These are phyloP conservation scores for Quercus lobata DNA, from an alignment of 331 rosid species.

Conservation along the genomic window DNA sequence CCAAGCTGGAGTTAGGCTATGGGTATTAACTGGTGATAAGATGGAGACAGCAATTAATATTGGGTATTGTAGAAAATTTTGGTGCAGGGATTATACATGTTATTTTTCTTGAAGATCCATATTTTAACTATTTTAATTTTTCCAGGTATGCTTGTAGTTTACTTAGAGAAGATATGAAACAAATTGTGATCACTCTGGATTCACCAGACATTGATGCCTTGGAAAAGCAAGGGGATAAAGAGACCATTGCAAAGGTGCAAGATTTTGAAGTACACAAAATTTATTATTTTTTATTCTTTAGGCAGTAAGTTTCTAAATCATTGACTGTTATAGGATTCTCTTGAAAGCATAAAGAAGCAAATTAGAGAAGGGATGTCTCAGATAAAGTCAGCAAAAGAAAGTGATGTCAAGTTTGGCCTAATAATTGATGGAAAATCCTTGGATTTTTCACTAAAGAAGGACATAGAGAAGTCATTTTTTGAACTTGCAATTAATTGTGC, in stretches of 20 bases:
- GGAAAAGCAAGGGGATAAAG: conserved; percentile 56
- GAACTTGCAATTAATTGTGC: conserved; percentile 64
- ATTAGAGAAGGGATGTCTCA: conserved; percentile 51
- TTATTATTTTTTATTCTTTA: background rate
- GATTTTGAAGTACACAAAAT: conserved; percentile 3
- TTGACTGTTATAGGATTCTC: conserved; percentile 55
- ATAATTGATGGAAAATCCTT: conserved; percentile 89
- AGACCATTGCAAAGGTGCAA: conserved; percentile 47
- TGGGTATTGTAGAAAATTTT: conserved; percentile 45
- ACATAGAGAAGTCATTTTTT: conserved; percentile 49
- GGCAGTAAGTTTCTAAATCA: conserved; percentile 20
- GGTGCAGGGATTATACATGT: background rate
- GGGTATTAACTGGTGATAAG: conserved; percentile 96
- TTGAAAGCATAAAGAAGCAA: conserved; percentile 62
- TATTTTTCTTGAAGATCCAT: conserved; percentile 10
- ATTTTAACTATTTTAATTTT: background rate
- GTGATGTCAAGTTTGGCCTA: conserved; percentile 42
- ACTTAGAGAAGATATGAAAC: conserved; percentile 71
- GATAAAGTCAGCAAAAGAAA: conserved; percentile 38
- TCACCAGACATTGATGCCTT: conserved; percentile 51
- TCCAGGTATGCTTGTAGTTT: conserved; percentile 81
- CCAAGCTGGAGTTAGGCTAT: conserved; percentile 69
- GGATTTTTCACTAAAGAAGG: conserved; percentile 55
- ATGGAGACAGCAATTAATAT: conserved; percentile 91
- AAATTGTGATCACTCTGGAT: conserved; percentile 67